Evolutionary conservation across 257 asterid species (phyloP).

Genomic region (Lavandula angustifolia): DNA sequence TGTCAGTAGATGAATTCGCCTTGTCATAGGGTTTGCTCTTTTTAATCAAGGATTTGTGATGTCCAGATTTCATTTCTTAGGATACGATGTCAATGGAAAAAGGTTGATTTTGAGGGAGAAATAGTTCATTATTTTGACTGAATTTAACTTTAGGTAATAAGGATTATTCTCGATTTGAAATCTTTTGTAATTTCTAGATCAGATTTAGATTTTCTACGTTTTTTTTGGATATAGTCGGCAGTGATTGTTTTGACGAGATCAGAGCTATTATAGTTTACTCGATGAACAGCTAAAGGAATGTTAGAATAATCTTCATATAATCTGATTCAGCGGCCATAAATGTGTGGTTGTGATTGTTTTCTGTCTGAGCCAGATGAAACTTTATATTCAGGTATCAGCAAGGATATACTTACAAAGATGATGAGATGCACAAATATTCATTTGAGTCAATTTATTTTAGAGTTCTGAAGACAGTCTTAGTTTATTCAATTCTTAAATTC

Average conservation of each 20-base stretch:
- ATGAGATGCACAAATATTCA: not conserved
- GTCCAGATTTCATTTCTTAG: not conserved
- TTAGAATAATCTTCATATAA: not conserved
- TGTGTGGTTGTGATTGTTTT: slow-evolving; percentile 8
- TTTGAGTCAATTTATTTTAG: slow-evolving; percentile 1
- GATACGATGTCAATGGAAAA: not conserved
- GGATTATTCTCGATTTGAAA: not conserved
- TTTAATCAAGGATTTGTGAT: not conserved
- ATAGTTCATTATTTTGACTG: not conserved
- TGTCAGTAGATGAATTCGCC: slow-evolving; percentile 1
- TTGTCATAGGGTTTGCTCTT: not conserved
- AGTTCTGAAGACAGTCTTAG: not conserved
- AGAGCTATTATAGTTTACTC: slow-evolving; percentile 8
- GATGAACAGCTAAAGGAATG: slow-evolving; percentile 11
- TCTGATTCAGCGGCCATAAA: not conserved
- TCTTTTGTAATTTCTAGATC: not conserved
- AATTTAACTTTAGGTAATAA: not conserved
- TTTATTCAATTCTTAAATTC: not conserved
- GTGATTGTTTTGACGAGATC: not conserved
- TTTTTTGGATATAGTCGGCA: not conserved
- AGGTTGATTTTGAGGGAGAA: slow-evolving; percentile 19
- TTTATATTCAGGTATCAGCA: not conserved
- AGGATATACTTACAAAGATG: not conserved
- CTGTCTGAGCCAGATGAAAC: slow-evolving; percentile 1
- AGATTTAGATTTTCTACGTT: not conserved